These are phyloP conservation scores for Leavenworthia alabamica DNA, from an alignment of 345 rosid genomes.

Conservation along the genomic window DNA sequence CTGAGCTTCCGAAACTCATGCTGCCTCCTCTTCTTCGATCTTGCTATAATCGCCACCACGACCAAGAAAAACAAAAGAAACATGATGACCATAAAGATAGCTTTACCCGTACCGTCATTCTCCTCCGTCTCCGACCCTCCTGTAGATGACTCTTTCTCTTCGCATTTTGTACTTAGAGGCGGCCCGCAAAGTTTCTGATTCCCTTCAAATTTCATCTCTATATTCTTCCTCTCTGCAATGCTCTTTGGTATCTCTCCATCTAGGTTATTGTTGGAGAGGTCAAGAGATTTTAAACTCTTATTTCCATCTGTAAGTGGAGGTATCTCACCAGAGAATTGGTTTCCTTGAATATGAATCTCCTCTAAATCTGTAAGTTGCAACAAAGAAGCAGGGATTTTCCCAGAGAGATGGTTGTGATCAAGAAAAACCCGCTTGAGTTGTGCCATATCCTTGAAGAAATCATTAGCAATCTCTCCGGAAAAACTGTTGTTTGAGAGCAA, in stretches of 20 bases:
- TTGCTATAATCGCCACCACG: slow-evolving; percentile 1
- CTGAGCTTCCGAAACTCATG: slow-evolving; percentile 43
- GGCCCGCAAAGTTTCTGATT: slow-evolving; percentile 60
- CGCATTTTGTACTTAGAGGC: slow-evolving; percentile 25
- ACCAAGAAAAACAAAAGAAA: slow-evolving; percentile 33
- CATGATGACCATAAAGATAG: slow-evolving; percentile 11
- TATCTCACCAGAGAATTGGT: slow-evolving; percentile 62
- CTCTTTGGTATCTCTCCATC: slow-evolving; percentile 58
- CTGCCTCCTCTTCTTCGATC: slow-evolving; percentile 25
- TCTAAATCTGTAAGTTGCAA: slow-evolving; percentile 35
- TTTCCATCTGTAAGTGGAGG: slow-evolving; percentile 37
- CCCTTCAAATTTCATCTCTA: slow-evolving; percentile 35
- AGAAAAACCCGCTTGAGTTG: slow-evolving; percentile 56
- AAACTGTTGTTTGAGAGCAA: slow-evolving; percentile 50
- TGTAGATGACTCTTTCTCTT: background rate
- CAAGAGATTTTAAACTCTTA: slow-evolving; percentile 30
- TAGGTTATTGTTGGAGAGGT: slow-evolving; percentile 52
- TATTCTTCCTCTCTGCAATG: slow-evolving; percentile 28
- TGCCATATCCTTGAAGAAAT: slow-evolving; percentile 43
- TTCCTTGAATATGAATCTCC: slow-evolving; percentile 65
- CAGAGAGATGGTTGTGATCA: slow-evolving; percentile 46
- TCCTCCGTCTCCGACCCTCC: background rate
- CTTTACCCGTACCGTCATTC: background rate
- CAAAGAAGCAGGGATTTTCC: slow-evolving; percentile 49
- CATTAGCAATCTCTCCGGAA: slow-evolving; percentile 48